Base-by-base conservation (phyloP, 2,329 filamentous ascomycete species). In the Penicillium sp. region DNA sequence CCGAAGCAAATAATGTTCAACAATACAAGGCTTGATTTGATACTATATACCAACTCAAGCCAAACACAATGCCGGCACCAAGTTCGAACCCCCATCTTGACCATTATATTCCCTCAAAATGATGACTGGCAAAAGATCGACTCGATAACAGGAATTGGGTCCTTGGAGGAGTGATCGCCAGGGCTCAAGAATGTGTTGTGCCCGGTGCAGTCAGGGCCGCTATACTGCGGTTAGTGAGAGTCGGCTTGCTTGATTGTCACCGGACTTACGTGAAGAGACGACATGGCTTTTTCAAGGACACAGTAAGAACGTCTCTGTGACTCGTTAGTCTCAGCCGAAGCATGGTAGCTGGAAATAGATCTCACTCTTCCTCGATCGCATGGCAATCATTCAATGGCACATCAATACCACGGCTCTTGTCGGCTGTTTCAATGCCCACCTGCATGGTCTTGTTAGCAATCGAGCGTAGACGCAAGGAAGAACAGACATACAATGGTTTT, bases 241-340 rank as follows among this genome's bases (percentile, higher is more conserved):
- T 41, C 19, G 8, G 16, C 7, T 5, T 5, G 9, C 9, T 11
- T 21, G 3, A 16, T n/a, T 19, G 7, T 2, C 3, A 38, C 5
- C 36, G 2, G 8, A 64, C 65, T 59, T 59, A 66, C 65, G 58
- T 66, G 64, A 67, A 67, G 13, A 66, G 58, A 5, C 64, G 65
- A n/a, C 65, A 67, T 23, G 64, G 50, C 29, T 65, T 67, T n/a
- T 41, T 55, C 21, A 67, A 38, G 7, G 65, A 64, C 15, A 67
- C 50, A 1, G 64, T 67, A 10, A 60, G 58, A 5, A 66, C 59
- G 16, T 65, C 64, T 8, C 65, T 67, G 13, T 1, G 2, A 25
- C 21, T 6, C 1, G 23, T 63, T 46, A 61, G 57, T 27, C 21
- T 33, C 7, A 4, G 19, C 8, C 4, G 4, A 41, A 23, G 29